A percentile compares a stretch with the other conserved stretches of the same genome.
phyloP scores from a whole-genome alignment of 2,329 filamentous ascomycete genomes.

The Lachnellula hyalina region DNA sequence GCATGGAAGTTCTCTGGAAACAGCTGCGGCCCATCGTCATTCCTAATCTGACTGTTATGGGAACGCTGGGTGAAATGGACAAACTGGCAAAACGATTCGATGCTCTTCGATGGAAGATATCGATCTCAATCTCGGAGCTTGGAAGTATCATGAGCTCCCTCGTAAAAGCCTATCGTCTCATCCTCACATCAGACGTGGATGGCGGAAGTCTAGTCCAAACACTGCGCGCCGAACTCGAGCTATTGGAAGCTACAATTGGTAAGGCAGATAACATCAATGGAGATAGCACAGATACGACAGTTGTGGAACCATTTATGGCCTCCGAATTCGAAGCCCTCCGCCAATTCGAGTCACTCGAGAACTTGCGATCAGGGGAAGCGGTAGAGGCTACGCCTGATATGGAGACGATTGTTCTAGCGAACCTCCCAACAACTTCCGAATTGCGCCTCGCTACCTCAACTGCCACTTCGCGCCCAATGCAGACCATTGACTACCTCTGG shows the following conservation, averaged over 20 bases:
- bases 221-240: slow-evolving; percentile 46
- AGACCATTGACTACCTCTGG: slow-evolving; percentile 28
- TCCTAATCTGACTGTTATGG: slow-evolving; percentile 40
- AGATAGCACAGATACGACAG: background rate
- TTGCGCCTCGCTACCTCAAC: slow-evolving; percentile 26
- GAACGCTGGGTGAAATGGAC: slow-evolving; percentile 47
- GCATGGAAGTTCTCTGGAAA: slow-evolving; percentile 77
- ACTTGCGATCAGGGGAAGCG: slow-evolving; percentile 8
- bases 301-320: slow-evolving; percentile 44
- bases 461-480: slow-evolving; percentile 18
- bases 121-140: slow-evolving; percentile 46
- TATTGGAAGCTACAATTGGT: slow-evolving; percentile 43
- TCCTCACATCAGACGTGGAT: slow-evolving; percentile 39
- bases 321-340: slow-evolving; percentile 52
- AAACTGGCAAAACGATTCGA: slow-evolving; percentile 56
- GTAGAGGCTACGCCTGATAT: slow-evolving; percentile 8
- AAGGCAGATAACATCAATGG: slow-evolving; percentile 34
- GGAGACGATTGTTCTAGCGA: slow-evolving; percentile 27
- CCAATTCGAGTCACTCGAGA: slow-evolving; percentile 34
- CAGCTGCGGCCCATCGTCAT: slow-evolving; percentile 60
- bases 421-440: slow-evolving; percentile 25
- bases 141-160: slow-evolving; percentile 50
- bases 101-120: slow-evolving; percentile 52
- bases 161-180: slow-evolving; percentile 49
- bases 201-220: slow-evolving; percentile 39